Percentiles rank a stretch among this genome's conserved stretches.
Conservation (phyloP, 805 yeast species). For the Kluyveromyces wickerhamii region DNA sequence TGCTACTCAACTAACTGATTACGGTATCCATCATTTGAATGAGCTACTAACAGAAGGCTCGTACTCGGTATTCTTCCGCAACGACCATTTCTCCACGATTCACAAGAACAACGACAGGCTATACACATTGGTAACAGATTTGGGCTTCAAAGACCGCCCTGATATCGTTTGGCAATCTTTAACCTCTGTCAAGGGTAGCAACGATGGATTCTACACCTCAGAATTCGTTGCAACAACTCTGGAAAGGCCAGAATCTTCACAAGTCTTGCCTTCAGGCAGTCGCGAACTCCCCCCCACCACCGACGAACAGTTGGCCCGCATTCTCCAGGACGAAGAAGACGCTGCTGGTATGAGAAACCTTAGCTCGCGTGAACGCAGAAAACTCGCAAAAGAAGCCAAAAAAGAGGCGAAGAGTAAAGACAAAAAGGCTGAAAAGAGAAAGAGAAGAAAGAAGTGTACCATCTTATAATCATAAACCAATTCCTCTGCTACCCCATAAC, state of each 20-base stretch:
- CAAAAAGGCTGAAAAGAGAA: slow-evolving; percentile 5
- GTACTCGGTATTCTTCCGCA: slow-evolving; percentile 70
- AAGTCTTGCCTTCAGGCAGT: slow-evolving; percentile 5
- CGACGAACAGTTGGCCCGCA: slow-evolving; percentile 39
- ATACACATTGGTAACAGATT: slow-evolving; percentile 66
- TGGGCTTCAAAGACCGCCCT: slow-evolving; percentile 42
- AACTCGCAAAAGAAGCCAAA: slow-evolving; percentile 4
- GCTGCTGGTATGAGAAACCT: slow-evolving; percentile 38
- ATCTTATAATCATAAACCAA: too few relatives aligned
- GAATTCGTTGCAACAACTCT: slow-evolving; percentile 41
- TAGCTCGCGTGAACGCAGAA: slow-evolving; percentile 20
- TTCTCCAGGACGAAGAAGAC: slow-evolving; percentile 52
- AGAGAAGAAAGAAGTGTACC: slow-evolving; percentile 14
- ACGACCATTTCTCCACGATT: slow-evolving; percentile 80
- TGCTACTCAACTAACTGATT: slow-evolving; percentile 66
- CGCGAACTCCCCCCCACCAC: slow-evolving; percentile 21
- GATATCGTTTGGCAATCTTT: slow-evolving; percentile 80
- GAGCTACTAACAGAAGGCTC: slow-evolving; percentile 42
- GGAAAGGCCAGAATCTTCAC: slow-evolving; percentile 8
- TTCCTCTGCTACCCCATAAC: too few relatives aligned
- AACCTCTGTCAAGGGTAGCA: slow-evolving; percentile 54
- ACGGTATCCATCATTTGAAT: slow-evolving; percentile 49
- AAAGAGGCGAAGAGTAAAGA: slow-evolving; percentile 9
- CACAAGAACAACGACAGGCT: slow-evolving; percentile 43
- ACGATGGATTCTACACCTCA: slow-evolving; percentile 66